A percentile compares a stretch with the other conserved stretches of the same genome.
These are phyloP conservation scores for Globisporangium lucens DNA, from an alignment of 352 stramenopile species.

Conservation along the genomic window DNA sequence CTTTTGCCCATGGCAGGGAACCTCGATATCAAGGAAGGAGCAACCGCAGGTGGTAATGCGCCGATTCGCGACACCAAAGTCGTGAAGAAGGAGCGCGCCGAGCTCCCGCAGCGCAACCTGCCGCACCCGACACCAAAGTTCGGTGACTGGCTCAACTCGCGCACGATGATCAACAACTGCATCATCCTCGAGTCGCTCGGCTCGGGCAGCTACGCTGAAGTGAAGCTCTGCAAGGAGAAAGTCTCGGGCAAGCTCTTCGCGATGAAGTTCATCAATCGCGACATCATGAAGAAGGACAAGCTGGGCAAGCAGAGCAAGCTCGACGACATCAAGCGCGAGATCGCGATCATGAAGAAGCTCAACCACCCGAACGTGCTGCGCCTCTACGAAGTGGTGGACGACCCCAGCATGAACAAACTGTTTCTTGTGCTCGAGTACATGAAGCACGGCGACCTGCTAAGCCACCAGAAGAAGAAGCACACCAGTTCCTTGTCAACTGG, in stretches of 20 bases:
- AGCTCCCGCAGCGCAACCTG: slow-evolving; percentile 71
- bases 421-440: slow-evolving; percentile 98
- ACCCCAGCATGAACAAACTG: slow-evolving; percentile 91
- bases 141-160: slow-evolving; percentile 80
- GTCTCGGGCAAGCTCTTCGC: slow-evolving; percentile 68
- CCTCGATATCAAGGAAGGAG: neutral
- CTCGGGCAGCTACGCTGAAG: slow-evolving; percentile 87
- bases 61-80: slow-evolving; percentile 73
- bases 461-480: slow-evolving; percentile 74
- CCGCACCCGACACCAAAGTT: slow-evolving; percentile 78
- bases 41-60: slow-evolving; percentile 6
- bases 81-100: slow-evolving; percentile 80
- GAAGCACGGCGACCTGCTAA: slow-evolving; percentile 71
- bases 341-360: slow-evolving; percentile 98
- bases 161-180: slow-evolving; percentile 94
- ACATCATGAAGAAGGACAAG: slow-evolving; percentile 86
- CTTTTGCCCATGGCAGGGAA: slow-evolving; percentile 33
- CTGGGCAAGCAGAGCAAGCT: slow-evolving; percentile 76
- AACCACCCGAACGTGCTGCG: slow-evolving; percentile 93
- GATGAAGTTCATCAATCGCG: slow-evolving; percentile 88
- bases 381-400: slow-evolving; percentile 96
- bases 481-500: neutral
- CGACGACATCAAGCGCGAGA: slow-evolving; percentile 91
- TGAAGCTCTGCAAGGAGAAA: slow-evolving; percentile 88
- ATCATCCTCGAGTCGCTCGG: slow-evolving; percentile 88